phyloP scores from a whole-genome alignment of 2,329 filamentous ascomycete species.

The Lasiodiplodia sp. region DNA sequence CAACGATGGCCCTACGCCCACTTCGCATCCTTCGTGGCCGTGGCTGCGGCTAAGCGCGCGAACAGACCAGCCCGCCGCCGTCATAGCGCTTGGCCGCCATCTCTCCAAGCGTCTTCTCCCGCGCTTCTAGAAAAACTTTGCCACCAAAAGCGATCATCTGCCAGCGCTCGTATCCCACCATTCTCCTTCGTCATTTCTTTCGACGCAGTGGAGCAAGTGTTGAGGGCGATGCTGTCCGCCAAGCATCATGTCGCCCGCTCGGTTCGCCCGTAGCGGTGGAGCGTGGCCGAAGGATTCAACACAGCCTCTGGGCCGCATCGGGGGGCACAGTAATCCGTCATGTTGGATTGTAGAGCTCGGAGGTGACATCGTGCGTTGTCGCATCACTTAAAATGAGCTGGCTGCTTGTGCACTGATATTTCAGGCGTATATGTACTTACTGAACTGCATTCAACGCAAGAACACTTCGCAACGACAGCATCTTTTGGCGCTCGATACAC shows the following conservation, averaged over 20 bases:
- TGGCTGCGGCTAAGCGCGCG: not conserved
- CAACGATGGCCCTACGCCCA: conserved; percentile 6
- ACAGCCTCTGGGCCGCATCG: not conserved
- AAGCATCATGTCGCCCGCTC: not conserved
- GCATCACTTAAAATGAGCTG: not conserved
- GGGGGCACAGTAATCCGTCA: conserved; percentile 2
- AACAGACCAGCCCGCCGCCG: not conserved
- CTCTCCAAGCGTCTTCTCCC: not conserved
- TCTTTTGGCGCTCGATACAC: not conserved
- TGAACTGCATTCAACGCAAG: not conserved
- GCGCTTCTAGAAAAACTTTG: conserved; percentile 7
- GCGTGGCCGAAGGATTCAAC: not conserved
- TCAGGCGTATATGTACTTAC: not conserved
- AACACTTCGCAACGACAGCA: not conserved
- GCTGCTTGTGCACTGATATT: not conserved
- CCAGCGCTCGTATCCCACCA: not conserved
- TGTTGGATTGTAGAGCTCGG: not conserved
- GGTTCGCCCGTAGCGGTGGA: not conserved
- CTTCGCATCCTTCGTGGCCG: conserved; percentile 10
- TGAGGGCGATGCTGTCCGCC: not conserved
- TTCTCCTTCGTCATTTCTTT: not conserved
- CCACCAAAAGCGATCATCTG: not conserved
- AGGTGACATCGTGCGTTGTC: not conserved
- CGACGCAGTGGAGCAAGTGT: not conserved
- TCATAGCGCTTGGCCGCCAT: not conserved